Base-by-base conservation (phyloP, 768 basidiomycete genomes). In the Porphyrellus cyaneotinctus region DNA sequence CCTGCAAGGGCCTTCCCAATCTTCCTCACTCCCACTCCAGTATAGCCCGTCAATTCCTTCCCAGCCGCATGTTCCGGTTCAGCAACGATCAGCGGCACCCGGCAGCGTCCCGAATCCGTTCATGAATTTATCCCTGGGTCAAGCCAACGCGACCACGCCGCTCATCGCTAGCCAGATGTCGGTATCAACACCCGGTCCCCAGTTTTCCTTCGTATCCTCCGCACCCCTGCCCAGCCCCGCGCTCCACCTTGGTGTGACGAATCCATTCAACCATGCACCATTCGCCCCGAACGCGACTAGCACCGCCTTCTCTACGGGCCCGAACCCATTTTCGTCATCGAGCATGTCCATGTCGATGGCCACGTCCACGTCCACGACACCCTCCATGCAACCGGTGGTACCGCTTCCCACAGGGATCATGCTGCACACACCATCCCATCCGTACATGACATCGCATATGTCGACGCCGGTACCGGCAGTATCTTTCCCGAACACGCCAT, bases 1-100 rank as follows among this genome's bases (percentile, higher is more conserved):
- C 38, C 68, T 80, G 26, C 79, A 78, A 53, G 62, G 51, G 15
- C 69, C 74, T n/a, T 51, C 69, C 14, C 59, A 64, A 30, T 62
- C 67, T 13, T 67, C 72, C n/a, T 75, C 68, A 15, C 76, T 82
- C 14, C 78, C 83, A 13, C 72, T 84, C 12, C 83, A 73, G 45
- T 68, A 66, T 39, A 14, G 32, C 13, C 4, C 42, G 1, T 13
- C 63, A 10, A 51, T 57, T 44, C 41, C 63, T 33, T 41, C 49
- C 24, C 66, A 64, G 33, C 39, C 46, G 14, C 66, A 61, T 15
- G 22, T 44, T 18, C 17, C 30, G 7, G 23, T 58, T 36, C 53
- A 49, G 39, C 54, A 57, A 28, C 66, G 28, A 3, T 13, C 43
- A 31, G 14, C 24, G 7, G 43, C 49, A 7, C 26, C 54, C 9